Percentiles rank a stretch among this genome's conserved stretches.
These are phyloP conservation scores for Hyaloscypha finlandica DNA, from an alignment of 495 filamentous ascomycete species.

Conservation along the genomic window DNA sequence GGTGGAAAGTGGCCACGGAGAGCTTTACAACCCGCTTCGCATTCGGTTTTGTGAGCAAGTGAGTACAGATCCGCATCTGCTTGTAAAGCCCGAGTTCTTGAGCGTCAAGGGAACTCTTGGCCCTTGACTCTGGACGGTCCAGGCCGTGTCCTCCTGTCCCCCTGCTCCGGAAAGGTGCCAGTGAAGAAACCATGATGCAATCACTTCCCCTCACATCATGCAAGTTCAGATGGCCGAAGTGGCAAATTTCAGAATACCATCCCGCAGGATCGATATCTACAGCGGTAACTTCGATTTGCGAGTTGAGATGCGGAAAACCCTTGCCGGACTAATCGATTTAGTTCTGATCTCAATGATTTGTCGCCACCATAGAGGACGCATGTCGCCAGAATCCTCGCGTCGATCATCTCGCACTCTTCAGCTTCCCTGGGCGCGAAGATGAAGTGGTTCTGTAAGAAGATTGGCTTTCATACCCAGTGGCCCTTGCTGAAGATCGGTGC, in stretches of 20 bases:
- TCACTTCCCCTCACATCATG: background rate
- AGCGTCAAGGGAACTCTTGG: too few species aligned
- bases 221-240: background rate
- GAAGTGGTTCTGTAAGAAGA: background rate
- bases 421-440: background rate
- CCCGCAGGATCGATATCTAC: background rate
- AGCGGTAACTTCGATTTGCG: too few species aligned
- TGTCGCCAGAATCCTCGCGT: background rate
- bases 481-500: background rate
- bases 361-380: too few species aligned
- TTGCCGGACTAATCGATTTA: background rate
- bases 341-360: background rate
- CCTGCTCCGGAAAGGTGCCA: background rate
- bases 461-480: background rate
- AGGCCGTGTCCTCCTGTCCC: background rate
- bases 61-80: too few species aligned
- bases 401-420: background rate
- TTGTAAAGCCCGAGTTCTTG: too few species aligned
- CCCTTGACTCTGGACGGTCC: too few species aligned
- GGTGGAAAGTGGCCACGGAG: too few species aligned
- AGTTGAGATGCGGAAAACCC: background rate
- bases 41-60: too few species aligned
- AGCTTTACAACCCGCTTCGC: too few species aligned
- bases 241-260: background rate
- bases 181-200: background rate